A percentile compares a stretch with the other conserved stretches of the same genome.
These are phyloP conservation scores for Blastocystis sp. DNA, from an alignment of 352 stramenopile genomes.

Conservation along the genomic window DNA sequence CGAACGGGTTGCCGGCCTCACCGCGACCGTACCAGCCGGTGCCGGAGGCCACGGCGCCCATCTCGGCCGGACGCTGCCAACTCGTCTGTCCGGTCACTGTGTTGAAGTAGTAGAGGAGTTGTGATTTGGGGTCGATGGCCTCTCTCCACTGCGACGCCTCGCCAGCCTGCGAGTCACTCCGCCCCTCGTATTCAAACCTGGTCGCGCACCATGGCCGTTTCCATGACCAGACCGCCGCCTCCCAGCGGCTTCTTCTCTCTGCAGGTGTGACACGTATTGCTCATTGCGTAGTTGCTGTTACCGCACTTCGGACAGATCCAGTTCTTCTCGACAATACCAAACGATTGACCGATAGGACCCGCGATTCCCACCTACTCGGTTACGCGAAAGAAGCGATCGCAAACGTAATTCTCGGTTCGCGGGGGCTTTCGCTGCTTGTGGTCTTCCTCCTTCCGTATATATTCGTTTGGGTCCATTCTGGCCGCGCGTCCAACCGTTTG, in stretches of 20 bases:
- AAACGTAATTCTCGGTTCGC: slow-evolving; percentile 52
- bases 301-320: slow-evolving; percentile 69
- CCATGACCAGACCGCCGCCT: slow-evolving; percentile 61
- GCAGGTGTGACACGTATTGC: slow-evolving; percentile 67
- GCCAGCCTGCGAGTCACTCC: slow-evolving; percentile 35
- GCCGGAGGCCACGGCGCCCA: slow-evolving; percentile 83
- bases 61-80: slow-evolving; percentile 84
- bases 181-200: slow-evolving; percentile 1
- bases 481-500: not conserved
- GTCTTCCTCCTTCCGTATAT: slow-evolving; percentile 30
- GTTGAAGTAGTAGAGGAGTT: slow-evolving; percentile 90
- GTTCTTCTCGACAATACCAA: slow-evolving; percentile 68
- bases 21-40: slow-evolving; percentile 89
- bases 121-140: slow-evolving; percentile 81
- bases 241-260: slow-evolving; percentile 66
- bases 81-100: slow-evolving; percentile 80
- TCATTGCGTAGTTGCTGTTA: slow-evolving; percentile 65
- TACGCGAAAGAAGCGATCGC: not conserved
- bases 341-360: slow-evolving; percentile 61
- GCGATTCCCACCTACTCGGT: slow-evolving; percentile 66
- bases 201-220: slow-evolving; percentile 60
- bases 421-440: slow-evolving; percentile 39
- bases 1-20: slow-evolving; percentile 77
- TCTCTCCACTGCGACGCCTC: slow-evolving; percentile 78
- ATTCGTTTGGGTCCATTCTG: slow-evolving; percentile 58